Base-by-base conservation (phyloP, 768 basidiomycete genomes). In the Butyriboletus loyo region DNA sequence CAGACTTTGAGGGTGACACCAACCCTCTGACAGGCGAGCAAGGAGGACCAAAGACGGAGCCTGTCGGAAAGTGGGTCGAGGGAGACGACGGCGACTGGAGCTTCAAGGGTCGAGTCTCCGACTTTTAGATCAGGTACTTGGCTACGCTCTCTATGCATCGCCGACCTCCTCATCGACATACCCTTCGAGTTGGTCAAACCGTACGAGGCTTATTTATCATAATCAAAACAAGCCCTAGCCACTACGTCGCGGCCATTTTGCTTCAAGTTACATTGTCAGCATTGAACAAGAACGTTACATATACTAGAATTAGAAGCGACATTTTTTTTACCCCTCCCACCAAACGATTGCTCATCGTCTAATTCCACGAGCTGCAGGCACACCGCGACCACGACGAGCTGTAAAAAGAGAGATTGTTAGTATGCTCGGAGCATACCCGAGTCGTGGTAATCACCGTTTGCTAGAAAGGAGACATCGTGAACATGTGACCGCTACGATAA, bases 301-400 rank as follows among this genome's bases (percentile, higher is more conserved):
- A 24, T 56, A 49, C 52, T 47, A 61, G n/a, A 22, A 55, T 43
- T 53, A 61, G 35, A 50, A 38, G 43, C 43, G 27, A 25, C 5
- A 9, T 44, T 47, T 43, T 52, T 60, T 56, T 57, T 24, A 19
- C 22, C 22, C 36, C 28, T 10, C 50, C 31, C 37, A 28, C 53
- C 34, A 7, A 22, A 22, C 10, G 46, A 17, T 17, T 6, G 35
- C 28, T 84, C 75, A 93, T 72, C 91, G 83, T 70, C 90, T 81
- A 68, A 93, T 93, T 50, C 89, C 90, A 57, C 90, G 79, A 50
- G 81, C 76, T 25, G 86, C 77, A 56, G 86, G 82, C 39, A 89
- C 85, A 56, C 90, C 90, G 62, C 90, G 88, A 65, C 91, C 91
- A 66, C 90, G 90, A 60, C 90, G 90, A 67, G 90, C 90, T 92